These are phyloP conservation scores for Erodium trifolium DNA, from an alignment of 441 rosid species.

Conservation along the genomic window DNA sequence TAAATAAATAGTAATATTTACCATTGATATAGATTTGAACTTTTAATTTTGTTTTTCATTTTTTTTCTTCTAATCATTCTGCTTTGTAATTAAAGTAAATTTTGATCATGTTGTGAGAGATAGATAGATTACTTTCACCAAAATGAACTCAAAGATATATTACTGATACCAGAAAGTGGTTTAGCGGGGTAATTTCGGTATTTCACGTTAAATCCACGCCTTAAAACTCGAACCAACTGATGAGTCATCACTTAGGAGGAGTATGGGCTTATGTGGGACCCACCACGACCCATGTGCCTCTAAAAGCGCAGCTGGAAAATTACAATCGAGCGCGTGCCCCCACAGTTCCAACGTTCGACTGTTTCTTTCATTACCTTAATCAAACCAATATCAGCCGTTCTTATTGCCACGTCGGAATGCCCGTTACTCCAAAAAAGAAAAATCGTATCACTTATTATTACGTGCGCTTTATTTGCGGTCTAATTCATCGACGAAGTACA, in stretches of 20 bases:
- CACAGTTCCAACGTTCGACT: constrained; percentile 10
- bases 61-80: too few species aligned
- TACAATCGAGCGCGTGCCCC: too few species aligned
- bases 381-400: neutral
- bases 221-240: neutral
- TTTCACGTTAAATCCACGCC: neutral
- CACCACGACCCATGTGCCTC: constrained; percentile 6
- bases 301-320: neutral
- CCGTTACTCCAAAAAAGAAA: constrained; percentile 6
- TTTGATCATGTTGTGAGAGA: too few species aligned
- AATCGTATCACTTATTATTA: neutral
- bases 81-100: too few species aligned
- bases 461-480: constrained; percentile 13
- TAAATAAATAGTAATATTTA: too few species aligned
- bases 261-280: neutral
- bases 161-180: neutral
- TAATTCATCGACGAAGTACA: too few species aligned
- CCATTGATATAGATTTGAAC: too few species aligned
- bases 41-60: too few species aligned
- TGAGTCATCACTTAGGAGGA: neutral
- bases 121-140: too few species aligned
- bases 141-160: too few species aligned
- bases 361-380: too few species aligned
- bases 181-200: neutral
- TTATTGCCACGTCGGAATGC: constrained; percentile 14